phyloP scores from a whole-genome alignment of 768 basidiomycete species.

The Lactarius tabidus region DNA sequence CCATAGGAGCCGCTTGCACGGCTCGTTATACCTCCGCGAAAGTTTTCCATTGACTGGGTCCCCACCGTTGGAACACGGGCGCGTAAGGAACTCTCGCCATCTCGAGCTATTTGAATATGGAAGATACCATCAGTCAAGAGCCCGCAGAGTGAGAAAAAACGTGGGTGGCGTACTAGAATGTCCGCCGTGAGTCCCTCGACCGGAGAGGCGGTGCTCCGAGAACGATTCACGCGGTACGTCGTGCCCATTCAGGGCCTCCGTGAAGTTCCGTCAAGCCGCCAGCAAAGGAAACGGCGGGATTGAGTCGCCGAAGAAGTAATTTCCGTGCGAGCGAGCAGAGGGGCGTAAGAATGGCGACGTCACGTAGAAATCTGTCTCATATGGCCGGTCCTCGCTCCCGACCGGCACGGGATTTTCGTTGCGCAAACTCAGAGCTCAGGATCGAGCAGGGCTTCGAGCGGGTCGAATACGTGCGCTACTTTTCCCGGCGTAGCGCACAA shows the following conservation, averaged over 20 bases:
- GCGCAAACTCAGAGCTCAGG: slow-evolving; percentile 47
- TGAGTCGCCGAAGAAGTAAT: too few species aligned
- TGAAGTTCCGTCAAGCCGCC: slow-evolving; percentile 43
- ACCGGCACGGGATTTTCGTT: slow-evolving; percentile 47
- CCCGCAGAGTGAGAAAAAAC: background rate
- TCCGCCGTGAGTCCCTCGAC: slow-evolving; percentile 83
- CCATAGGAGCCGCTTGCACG: slow-evolving; percentile 15
- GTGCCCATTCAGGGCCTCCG: slow-evolving; percentile 45
- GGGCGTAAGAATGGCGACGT: background rate
- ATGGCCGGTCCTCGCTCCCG: slow-evolving; percentile 76
- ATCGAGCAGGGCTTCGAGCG: slow-evolving; percentile 67
- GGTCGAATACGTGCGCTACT: slow-evolving; percentile 75
- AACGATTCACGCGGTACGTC: slow-evolving; percentile 75
- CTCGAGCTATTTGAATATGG: slow-evolving; percentile 47
- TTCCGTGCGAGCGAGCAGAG: too few species aligned
- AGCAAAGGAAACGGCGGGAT: slow-evolving; percentile 4
- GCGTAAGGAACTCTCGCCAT: slow-evolving; percentile 65
- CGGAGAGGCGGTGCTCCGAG: slow-evolving; percentile 72
- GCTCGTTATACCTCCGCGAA: slow-evolving; percentile 28
- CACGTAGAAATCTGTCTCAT: slow-evolving; percentile 72
- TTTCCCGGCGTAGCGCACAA: slow-evolving; percentile 60
- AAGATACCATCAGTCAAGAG: background rate
- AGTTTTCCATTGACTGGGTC: slow-evolving; percentile 43
- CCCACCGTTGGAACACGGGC: slow-evolving; percentile 54
- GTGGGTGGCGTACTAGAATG: slow-evolving; percentile 54